Percentiles rank a stretch among this genome's conserved stretches.
Conservation (phyloP, 2,329 filamentous ascomycete genomes). For the Diaporthe eres region DNA sequence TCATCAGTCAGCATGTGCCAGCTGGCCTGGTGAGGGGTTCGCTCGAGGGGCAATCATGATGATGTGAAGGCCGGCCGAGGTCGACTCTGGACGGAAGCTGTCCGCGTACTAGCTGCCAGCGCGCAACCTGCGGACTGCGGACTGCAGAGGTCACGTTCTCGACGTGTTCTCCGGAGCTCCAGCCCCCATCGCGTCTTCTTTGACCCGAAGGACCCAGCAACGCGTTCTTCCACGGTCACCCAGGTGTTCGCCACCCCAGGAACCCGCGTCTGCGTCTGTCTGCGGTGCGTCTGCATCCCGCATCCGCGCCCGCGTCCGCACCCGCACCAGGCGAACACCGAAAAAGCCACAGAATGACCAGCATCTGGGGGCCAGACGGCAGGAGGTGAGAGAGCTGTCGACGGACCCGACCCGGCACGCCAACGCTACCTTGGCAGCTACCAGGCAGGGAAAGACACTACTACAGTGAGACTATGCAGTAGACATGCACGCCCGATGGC, state of each 20-base stretch:
- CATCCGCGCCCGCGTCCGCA: slow-evolving; percentile 26
- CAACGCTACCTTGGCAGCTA: slow-evolving; percentile 29
- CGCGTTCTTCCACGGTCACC: slow-evolving; percentile 24
- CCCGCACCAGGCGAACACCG: slow-evolving; percentile 26
- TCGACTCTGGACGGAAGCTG: slow-evolving; percentile 29
- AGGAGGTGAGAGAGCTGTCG: neutral
- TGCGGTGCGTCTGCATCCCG: slow-evolving; percentile 34
- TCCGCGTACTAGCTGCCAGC: slow-evolving; percentile 28
- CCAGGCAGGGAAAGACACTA: neutral
- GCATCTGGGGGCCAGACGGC: slow-evolving; percentile 8
- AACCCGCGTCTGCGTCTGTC: slow-evolving; percentile 29
- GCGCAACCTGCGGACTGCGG: neutral
- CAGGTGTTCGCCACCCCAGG: slow-evolving; percentile 26
- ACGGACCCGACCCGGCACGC: slow-evolving; percentile 13
- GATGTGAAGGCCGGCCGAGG: slow-evolving; percentile 14
- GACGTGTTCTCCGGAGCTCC: slow-evolving; percentile 32
- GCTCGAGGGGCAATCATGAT: neutral
- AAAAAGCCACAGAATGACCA: slow-evolving; percentile 9
- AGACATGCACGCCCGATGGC: slow-evolving; percentile 38
- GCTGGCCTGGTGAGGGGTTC: slow-evolving; percentile 33
- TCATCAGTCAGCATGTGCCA: slow-evolving; percentile 36
- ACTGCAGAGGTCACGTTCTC: slow-evolving; percentile 35
- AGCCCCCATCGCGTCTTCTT: slow-evolving; percentile 33
- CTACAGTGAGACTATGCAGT: slow-evolving; percentile 21
- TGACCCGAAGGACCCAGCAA: neutral